A percentile compares a stretch with the other conserved stretches of the same genome.
phyloP scores from a whole-genome alignment of 306 rosid species.

The Trifolium fragiferum region DNA sequence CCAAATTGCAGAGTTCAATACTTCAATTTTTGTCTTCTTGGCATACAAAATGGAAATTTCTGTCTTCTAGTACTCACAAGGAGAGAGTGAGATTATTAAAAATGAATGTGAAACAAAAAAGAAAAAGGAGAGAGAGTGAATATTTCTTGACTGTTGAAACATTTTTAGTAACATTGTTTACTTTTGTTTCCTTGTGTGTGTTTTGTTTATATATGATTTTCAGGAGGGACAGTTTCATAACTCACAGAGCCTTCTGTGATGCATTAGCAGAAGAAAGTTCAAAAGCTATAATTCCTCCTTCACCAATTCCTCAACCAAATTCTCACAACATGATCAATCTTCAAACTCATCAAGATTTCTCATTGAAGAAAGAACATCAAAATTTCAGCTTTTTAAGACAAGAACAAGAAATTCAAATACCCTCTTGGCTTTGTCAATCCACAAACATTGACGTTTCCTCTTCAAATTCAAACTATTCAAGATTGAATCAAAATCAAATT shows the following conservation, averaged over 20 bases:
- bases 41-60: too few species aligned
- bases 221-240: conserved; percentile 98
- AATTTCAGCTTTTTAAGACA: conserved; percentile 46
- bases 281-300: not conserved
- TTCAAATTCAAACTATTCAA: not conserved
- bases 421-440: conserved; percentile 63
- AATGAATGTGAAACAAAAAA: conserved; percentile 6
- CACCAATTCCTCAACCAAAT: not conserved
- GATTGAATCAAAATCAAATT: not conserved
- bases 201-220: conserved; percentile 35
- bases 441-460: not conserved
- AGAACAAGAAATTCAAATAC: conserved; percentile 49
- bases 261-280: conserved; percentile 92
- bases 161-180: conserved; percentile 38
- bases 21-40: too few species aligned
- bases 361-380: conserved; percentile 58
- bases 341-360: conserved; percentile 52
- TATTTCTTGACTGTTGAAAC: conserved; percentile 40
- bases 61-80: not conserved
- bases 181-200: not conserved
- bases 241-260: conserved; percentile 99
- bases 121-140: conserved; percentile 40
- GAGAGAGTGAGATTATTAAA: not conserved
- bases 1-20: too few species aligned
- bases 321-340: conserved; percentile 44